Evolutionary conservation across 768 basidiomycete species (phyloP).

Genomic region (Boletus sp.): DNA sequence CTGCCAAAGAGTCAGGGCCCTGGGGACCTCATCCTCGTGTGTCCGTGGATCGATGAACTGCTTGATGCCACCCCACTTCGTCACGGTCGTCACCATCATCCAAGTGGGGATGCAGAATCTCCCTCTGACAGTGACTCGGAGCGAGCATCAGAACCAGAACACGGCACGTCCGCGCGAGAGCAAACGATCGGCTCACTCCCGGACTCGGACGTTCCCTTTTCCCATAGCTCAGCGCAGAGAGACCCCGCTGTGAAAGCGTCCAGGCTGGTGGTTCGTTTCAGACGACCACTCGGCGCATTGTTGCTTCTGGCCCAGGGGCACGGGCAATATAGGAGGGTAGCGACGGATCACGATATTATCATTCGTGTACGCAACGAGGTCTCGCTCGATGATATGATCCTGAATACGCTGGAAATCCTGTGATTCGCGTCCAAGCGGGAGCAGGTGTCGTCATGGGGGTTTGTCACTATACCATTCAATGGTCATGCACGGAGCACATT

Average conservation of each 20-base stretch:
- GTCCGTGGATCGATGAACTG: conserved; percentile 19
- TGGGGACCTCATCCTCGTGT: conserved; percentile 13
- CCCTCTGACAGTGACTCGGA: not conserved
- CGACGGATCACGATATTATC: conserved; percentile 6
- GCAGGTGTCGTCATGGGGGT: not conserved
- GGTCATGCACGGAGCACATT: too few relatives aligned
- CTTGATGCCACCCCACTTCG: not conserved
- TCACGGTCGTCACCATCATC: not conserved
- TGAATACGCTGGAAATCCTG: conserved; percentile 6
- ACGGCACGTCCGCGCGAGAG: not conserved
- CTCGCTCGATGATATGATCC: conserved; percentile 2
- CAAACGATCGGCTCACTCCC: too few relatives aligned
- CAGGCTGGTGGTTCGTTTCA: conserved; percentile 10
- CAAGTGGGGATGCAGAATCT: not conserved
- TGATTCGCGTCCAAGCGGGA: not conserved
- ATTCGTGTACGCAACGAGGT: conserved; percentile 6
- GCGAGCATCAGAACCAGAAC: not conserved
- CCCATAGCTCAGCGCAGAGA: not conserved
- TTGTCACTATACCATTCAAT: not conserved
- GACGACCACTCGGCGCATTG: conserved; percentile 12
- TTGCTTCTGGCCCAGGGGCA: conserved; percentile 5
- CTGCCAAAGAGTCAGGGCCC: not conserved
- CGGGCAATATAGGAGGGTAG: conserved; percentile 15
- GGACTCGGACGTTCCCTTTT: not conserved
- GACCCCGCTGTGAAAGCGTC: not conserved